Evolutionary conservation across 192 early-diverging fungal genomes (phyloP).

Genomic region (Diversispora epigaea): DNA sequence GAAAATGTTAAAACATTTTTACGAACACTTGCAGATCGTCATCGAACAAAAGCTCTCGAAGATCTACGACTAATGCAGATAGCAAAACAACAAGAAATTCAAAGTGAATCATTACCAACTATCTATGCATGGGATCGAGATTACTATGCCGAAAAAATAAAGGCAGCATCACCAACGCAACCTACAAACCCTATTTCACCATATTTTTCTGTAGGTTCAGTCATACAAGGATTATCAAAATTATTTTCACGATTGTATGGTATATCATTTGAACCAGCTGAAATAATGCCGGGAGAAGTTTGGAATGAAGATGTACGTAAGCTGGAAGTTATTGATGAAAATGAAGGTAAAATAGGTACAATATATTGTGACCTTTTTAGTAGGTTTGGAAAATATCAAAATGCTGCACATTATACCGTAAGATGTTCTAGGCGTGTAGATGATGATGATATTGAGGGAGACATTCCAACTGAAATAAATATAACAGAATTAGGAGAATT

Average conservation of each 20-base stretch:
- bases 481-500: conserved; percentile 40
- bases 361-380: conserved; percentile 93
- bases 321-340: conserved; percentile 85
- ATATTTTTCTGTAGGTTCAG: conserved; percentile 87
- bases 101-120: conserved; percentile 29
- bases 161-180: conserved; percentile 40
- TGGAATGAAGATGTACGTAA: conserved; percentile 93
- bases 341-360: conserved; percentile 81
- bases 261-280: conserved; percentile 72
- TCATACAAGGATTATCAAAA: conserved; percentile 82
- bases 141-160: conserved; percentile 57
- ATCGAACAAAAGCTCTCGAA: conserved; percentile 53
- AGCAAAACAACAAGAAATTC: conserved; percentile 39
- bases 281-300: conserved; percentile 71
- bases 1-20: conserved; percentile 86
- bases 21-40: conserved; percentile 60
- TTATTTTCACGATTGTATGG: conserved; percentile 88
- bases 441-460: conserved; percentile 58
- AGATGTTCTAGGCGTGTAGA: conserved; percentile 85
- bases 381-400: conserved; percentile 73
- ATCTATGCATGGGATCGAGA: conserved; percentile 84
- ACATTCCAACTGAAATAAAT: conserved; percentile 42
- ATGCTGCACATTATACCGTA: conserved; percentile 95
- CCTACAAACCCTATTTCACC: conserved; percentile 55
- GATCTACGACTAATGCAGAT: conserved; percentile 53